A percentile compares a stretch with the other conserved stretches of the same genome.
phyloP scores from a whole-genome alignment of 108 stramenopile species.

The Cyclostephanos tholiformis region DNA sequence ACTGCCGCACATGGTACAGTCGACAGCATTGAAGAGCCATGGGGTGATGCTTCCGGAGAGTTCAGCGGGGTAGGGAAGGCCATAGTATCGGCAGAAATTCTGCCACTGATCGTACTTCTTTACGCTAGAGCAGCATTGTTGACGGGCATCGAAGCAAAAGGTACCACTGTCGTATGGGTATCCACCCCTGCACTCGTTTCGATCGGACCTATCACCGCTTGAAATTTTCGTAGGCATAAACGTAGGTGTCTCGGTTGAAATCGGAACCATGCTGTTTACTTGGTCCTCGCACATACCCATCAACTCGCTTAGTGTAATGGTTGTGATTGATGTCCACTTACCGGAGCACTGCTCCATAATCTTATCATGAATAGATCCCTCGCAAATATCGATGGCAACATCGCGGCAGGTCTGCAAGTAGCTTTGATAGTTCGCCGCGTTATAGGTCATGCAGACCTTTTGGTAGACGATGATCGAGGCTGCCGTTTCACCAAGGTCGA shows the following conservation, averaged over 20 bases:
- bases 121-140: too few relatives aligned
- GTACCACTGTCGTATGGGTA: too few relatives aligned
- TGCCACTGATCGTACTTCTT: too few relatives aligned
- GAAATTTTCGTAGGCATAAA: too few relatives aligned
- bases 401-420: slow-evolving; percentile 10
- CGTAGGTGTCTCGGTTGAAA: background rate
- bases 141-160: too few relatives aligned
- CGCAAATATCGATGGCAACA: background rate
- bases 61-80: too few relatives aligned
- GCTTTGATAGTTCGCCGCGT: background rate
- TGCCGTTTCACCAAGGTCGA: slow-evolving; percentile 8
- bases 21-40: too few relatives aligned
- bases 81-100: too few relatives aligned
- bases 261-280: background rate
- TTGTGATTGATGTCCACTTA: background rate
- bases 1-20: too few relatives aligned
- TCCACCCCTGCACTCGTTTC: too few relatives aligned
- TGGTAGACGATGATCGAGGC: background rate
- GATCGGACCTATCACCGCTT: too few relatives aligned
- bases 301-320: background rate
- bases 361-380: background rate
- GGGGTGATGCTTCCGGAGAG: too few relatives aligned
- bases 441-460: background rate
- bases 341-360: background rate
- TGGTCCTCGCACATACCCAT: background rate